Conservation (phyloP, 139 green algal species). For the Trebouxia sp. region DNA sequence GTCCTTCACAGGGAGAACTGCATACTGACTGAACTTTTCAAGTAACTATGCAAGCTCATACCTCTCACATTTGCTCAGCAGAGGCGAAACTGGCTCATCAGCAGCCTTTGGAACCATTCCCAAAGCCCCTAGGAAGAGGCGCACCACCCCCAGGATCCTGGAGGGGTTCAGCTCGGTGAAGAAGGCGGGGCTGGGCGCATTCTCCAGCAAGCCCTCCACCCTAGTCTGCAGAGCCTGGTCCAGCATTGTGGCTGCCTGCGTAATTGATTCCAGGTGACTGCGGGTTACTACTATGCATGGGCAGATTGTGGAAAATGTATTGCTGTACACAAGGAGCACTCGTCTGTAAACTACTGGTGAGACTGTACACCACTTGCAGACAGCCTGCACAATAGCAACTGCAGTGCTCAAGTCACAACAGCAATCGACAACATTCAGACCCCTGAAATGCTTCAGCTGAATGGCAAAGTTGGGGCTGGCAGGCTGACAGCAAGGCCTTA, state of each 20-base stretch:
- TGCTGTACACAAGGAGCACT: background rate
- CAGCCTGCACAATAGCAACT: no score
- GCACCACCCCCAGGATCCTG: slow-evolving; percentile 54
- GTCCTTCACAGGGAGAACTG: no score
- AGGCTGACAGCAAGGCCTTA: no score
- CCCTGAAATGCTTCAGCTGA: no score
- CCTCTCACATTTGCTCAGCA: slow-evolving; percentile 55
- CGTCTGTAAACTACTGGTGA: background rate
- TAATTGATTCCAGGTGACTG: no score
- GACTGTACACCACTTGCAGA: background rate
- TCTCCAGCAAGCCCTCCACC: slow-evolving; percentile 32
- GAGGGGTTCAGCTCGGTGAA: slow-evolving; percentile 52
- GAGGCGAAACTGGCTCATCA: slow-evolving; percentile 53
- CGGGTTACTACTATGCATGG: no score
- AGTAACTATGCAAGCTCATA: background rate
- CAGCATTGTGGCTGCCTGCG: slow-evolving; percentile 41
- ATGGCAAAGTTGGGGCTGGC: no score
- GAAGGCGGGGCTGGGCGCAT: slow-evolving; percentile 42
- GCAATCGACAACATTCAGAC: no score
- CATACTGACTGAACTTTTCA: no score
- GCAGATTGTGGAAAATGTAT: background rate
- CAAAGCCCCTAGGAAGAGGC: slow-evolving; percentile 51
- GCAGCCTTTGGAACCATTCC: slow-evolving; percentile 51
- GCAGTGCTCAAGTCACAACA: no score
- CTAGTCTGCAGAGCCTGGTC: slow-evolving; percentile 53